Evolutionary conservation across 2,329 filamentous ascomycete species (phyloP).

Genomic region (Waltergamsia citrina): DNA sequence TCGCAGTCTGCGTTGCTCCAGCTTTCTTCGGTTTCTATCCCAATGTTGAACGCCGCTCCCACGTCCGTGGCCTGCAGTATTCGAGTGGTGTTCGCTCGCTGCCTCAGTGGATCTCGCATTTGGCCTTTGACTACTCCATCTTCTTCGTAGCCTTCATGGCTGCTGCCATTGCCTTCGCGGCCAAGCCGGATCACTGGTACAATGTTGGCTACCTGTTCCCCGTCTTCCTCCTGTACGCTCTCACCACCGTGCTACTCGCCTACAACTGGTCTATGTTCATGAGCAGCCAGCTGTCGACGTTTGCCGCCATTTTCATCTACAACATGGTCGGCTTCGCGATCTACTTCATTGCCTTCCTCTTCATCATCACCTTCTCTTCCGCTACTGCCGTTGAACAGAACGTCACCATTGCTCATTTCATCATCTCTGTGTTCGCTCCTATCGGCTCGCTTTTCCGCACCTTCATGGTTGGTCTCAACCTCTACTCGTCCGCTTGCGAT

Average conservation of each 20-base stretch:
- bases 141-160: slow-evolving; percentile 58
- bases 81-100: slow-evolving; percentile 73
- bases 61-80: slow-evolving; percentile 74
- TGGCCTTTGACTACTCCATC: slow-evolving; percentile 60
- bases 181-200: slow-evolving; percentile 57
- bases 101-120: slow-evolving; percentile 73
- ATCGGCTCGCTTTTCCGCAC: slow-evolving; percentile 62
- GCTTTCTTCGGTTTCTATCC: slow-evolving; percentile 79
- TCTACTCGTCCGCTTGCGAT: slow-evolving; percentile 66
- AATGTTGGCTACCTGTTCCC: slow-evolving; percentile 67
- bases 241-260: slow-evolving; percentile 60
- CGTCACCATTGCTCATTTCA: slow-evolving; percentile 63
- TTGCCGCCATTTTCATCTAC: slow-evolving; percentile 65
- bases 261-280: slow-evolving; percentile 72
- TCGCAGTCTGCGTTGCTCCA: slow-evolving; percentile 68
- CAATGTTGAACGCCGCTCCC: slow-evolving; percentile 63
- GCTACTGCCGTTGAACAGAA: slow-evolving; percentile 55
- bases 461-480: slow-evolving; percentile 64
- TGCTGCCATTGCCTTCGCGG: slow-evolving; percentile 57
- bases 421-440: slow-evolving; percentile 61
- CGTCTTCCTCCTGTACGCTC: slow-evolving; percentile 65
- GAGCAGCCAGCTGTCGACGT: slow-evolving; percentile 66
- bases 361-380: slow-evolving; percentile 62
- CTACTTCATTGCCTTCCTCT: slow-evolving; percentile 59
- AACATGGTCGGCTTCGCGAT: slow-evolving; percentile 60